Evolutionary conservation across 257 asterid genomes (phyloP).

Genomic region (Coffea canephora): DNA sequence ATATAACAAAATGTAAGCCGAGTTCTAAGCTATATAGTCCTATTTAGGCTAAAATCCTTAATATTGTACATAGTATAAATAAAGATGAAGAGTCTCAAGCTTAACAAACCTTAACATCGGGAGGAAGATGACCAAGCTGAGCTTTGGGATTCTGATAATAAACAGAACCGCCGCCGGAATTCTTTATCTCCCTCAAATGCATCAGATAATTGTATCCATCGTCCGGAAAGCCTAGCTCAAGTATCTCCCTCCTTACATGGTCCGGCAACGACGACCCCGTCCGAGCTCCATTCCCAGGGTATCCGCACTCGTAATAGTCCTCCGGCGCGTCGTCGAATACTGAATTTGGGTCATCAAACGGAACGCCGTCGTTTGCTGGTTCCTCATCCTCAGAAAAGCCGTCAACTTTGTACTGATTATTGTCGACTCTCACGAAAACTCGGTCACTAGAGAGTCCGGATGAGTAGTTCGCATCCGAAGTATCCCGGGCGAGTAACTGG

Average conservation of each 20-base stretch:
- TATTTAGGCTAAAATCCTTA: background rate
- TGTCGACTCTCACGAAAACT: conserved; percentile 78
- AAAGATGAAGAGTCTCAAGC: too few relatives aligned
- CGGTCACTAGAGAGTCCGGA: conserved; percentile 61
- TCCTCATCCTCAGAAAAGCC: conserved; percentile 28
- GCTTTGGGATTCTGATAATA: conserved; percentile 82
- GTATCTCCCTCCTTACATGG: conserved; percentile 67
- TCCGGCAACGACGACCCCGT: conserved; percentile 47
- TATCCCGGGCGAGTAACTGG: conserved; percentile 80
- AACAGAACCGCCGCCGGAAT: conserved; percentile 81
- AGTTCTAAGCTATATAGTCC: background rate
- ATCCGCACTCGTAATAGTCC: conserved; percentile 35
- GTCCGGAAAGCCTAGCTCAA: conserved; percentile 92
- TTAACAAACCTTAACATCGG: conserved; percentile 73
- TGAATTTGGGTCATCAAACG: conserved; percentile 32
- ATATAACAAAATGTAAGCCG: too few relatives aligned
- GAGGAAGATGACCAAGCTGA: conserved; percentile 41
- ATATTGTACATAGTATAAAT: too few relatives aligned
- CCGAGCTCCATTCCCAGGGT: conserved; percentile 7
- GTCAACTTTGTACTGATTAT: conserved; percentile 45
- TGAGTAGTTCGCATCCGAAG: conserved; percentile 70
- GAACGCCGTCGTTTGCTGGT: conserved; percentile 8
- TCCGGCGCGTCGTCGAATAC: conserved; percentile 67
- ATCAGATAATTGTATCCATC: conserved; percentile 86
- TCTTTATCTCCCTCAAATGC: conserved; percentile 84